Evolutionary conservation across 306 rosid genomes (phyloP), one percentile per base, ranked within the genome.

Genomic region (Begonia peltatifolia): DNA sequence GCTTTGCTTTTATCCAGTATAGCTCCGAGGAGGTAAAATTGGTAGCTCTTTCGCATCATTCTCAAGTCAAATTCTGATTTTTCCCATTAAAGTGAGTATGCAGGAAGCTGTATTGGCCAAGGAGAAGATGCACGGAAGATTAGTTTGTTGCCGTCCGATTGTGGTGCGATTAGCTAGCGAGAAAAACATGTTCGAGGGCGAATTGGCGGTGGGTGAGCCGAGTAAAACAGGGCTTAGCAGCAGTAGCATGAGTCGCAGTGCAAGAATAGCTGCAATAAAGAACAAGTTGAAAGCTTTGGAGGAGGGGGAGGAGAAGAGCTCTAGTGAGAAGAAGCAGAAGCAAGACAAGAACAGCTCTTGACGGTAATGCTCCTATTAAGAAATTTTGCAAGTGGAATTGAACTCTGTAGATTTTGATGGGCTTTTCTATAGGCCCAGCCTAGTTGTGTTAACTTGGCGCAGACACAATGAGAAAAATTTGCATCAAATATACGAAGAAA

Each of bases 51-150:
- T 12, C 11, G 44, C 41, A 47, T 44, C 15, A 36, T 6, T 42
- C 47, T 62, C 52, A 59, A 65, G 56, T 77, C 81, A 76, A 46
- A 63, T 67, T 62, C 85, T 90, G 78, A 90, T 83, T 76, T 79
- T 76, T 77, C 70, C 68, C 30, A 14, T 77, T 90, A 86, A 90
- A 90, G 99, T 80, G 94, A 86, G 94, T 54, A 86, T 75, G 99
- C 92, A 90, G 94, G 99, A 90, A 79, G 95, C 95, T 22, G 65
- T 73, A 79, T 57, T 86, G 67, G 99, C 99, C 72, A 78, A 79
- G 90, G 95, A 83, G 86, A 90, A 86, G 70, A 83, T 90, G 99
- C 94, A 90, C 9, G 95, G 99, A 14, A 79, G 71, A 76, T 60
- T 90, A 57, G 99, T 92, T 36, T 71, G 92, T 23, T 84, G 99